Evolutionary conservation across 148 eudicot genomes (phyloP).

Genomic region (Fagopyrum homotropicum): DNA sequence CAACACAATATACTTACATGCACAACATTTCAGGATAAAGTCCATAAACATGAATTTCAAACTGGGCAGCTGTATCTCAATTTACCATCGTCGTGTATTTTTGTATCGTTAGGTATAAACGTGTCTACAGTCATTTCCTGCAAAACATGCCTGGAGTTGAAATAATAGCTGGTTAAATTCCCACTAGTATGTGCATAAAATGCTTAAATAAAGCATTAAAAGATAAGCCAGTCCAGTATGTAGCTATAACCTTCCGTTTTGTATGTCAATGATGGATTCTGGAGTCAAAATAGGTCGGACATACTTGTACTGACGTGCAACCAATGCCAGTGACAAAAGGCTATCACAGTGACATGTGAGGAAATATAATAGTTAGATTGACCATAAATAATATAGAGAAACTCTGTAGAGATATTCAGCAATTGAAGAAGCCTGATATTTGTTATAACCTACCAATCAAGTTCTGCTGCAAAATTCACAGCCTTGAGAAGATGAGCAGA

Average conservation of each 20-base stretch:
- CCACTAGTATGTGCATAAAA: background rate
- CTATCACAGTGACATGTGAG: constrained; percentile 27
- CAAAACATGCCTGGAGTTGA: constrained; percentile 71
- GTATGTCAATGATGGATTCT: constrained; percentile 70
- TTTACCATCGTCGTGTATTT: constrained; percentile 60
- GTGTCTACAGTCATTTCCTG: constrained; percentile 99
- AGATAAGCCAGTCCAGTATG: constrained; percentile 2
- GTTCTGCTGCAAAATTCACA: constrained; percentile 86
- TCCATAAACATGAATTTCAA: background rate
- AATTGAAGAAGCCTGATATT: background rate
- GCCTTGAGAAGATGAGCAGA: constrained; percentile 64
- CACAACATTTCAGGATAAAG: constrained; percentile 1
- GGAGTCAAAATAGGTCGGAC: constrained; percentile 72
- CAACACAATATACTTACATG: constrained; percentile 4
- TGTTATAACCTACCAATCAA: constrained; percentile 58
- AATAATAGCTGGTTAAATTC: constrained; percentile 10
- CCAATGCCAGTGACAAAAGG: constrained; percentile 72
- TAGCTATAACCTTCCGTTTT: constrained; percentile 79
- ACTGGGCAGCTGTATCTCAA: background rate
- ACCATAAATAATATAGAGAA: background rate
- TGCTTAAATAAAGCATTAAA: background rate
- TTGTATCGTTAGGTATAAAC: constrained; percentile 93
- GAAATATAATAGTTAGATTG: background rate
- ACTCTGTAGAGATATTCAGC: constrained; percentile 4
- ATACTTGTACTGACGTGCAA: constrained; percentile 92